A percentile compares a stretch with the other conserved stretches of the same genome.
These are phyloP conservation scores for Conticribra weissflogii DNA, from an alignment of 108 stramenopile species.

Conservation along the genomic window DNA sequence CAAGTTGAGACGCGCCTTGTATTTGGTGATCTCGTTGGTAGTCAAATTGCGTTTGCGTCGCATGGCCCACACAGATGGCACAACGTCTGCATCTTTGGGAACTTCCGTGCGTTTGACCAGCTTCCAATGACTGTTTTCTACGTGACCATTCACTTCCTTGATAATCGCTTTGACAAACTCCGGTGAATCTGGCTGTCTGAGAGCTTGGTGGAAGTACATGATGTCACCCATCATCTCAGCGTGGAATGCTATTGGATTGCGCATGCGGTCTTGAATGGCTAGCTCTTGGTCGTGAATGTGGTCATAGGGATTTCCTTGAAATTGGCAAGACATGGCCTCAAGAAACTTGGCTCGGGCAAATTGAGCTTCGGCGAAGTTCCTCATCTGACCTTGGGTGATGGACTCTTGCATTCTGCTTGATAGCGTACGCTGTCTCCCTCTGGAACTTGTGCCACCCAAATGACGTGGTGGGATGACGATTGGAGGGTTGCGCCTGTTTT, in stretches of 20 bases:
- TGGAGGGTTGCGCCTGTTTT: background rate
- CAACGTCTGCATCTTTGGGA: slow-evolving; percentile 15
- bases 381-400: background rate
- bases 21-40: slow-evolving; percentile 18
- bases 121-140: slow-evolving; percentile 12
- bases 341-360: background rate
- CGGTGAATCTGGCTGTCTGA: slow-evolving; percentile 18
- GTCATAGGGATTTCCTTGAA: background rate
- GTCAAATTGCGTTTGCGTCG: slow-evolving; percentile 31
- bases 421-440: slow-evolving; percentile 1
- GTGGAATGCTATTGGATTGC: slow-evolving; percentile 23
- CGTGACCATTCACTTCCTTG: slow-evolving; percentile 34
- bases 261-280: slow-evolving; percentile 11
- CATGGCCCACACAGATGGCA: slow-evolving; percentile 39
- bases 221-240: slow-evolving; percentile 37
- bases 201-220: slow-evolving; percentile 44
- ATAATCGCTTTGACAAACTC: slow-evolving; percentile 32
- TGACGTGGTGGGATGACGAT: background rate
- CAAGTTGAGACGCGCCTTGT: slow-evolving; percentile 21
- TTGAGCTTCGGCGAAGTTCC: background rate
- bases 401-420: slow-evolving; percentile 4
- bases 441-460: slow-evolving; percentile 11
- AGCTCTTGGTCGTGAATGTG: slow-evolving; percentile 7
- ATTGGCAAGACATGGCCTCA: background rate
- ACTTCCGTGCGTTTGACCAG: slow-evolving; percentile 6